Evolutionary conservation across 768 basidiomycete genomes (phyloP), one percentile per base, ranked within the genome.

Genomic region (Austroboletus eburneus): DNA sequence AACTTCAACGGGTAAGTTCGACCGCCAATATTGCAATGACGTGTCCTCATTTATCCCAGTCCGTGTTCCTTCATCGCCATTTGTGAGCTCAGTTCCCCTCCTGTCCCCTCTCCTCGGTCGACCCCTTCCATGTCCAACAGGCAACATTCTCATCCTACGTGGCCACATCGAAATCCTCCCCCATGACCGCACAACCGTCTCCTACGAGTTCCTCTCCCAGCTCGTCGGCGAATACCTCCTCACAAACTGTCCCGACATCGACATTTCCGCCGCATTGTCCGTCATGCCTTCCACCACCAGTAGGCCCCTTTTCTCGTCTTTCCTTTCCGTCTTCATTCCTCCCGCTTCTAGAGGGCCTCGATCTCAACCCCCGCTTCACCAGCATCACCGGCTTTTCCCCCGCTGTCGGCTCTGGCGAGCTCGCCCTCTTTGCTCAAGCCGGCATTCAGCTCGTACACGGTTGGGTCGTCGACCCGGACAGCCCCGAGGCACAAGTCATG

Each of bases 21-120:
- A 27, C 30, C 12, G 9, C 5, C 22, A 3, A 18, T 10, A 3
- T 16, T n/a, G 4, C 14, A n/a, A 24, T 3, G 22, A 23, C 17
- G 14, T 13, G 17, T 8, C 24, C 34, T 40, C 33, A 33, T 34
- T 10, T 40, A 16, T 8, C 29, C 7, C 60, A 93, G 91, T 9
- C 91, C 91, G 9, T 94, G 91, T 60, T 91, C 89, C 0, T 87
- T 94, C 54, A 90, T 94, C 56, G 91, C 91, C 22, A 87, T 92
- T 48, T 92, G 89, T 88, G 58, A 56, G 39, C 59, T 8, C 16
- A 56, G 39, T 59, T 8, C 16, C 34, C 6, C 34, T 4, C 4
- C 18, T 13, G 30, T 32, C 7, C 13, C 7, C 34, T 18, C 7
- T 4, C 34, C 34, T 35, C 17, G 17, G 3, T 5, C 18, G 17